Base-by-base conservation (phyloP, 371 early-diverging fungal species). In the Synchytrium microbalum region DNA sequence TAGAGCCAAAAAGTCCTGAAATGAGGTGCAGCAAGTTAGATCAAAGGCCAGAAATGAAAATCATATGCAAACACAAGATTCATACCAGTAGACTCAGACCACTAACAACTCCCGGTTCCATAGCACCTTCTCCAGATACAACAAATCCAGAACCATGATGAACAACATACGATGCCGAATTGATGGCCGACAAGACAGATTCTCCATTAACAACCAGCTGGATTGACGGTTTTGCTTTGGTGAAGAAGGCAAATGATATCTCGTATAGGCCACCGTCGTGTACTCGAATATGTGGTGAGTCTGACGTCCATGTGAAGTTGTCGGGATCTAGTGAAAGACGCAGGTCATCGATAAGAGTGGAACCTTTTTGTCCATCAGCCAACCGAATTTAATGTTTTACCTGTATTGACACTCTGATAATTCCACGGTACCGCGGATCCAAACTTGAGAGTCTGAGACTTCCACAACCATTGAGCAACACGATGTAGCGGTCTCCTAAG, bases 141-240 rank as follows among this genome's bases (percentile, higher is more conserved):
- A 76, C 68, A 54, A 68, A 65, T n/a, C 79, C 79, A 3, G 67
- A 66, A 25, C 67, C 29, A 26, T 46, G 27, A 32, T 72, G 75
- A 5, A 78, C 78, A 3, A 72, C 70, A 60, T 74, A 78, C 14
- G 72, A 66, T n/a, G 80, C 75, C 19, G 76, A 64, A 57, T 79
- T 73, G 62, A 79, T 68, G 13, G 78, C 78, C 2, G 75, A 75
- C 59, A 79, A 32, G 25, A 79, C 80, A 26, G 73, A 69, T 58
- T 79, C 80, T 27, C 76, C 78, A 60, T 79, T 77, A 29, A 79
- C 72, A 1, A 77, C 69, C 1, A 79, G 58, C 66, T 77, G 76
- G 30, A 79, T 66, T 3, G 74, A 71, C 51, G 78, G 77, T 54
- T 68, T 67, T 58, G 58, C 19, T 52, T 68, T 67, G 16, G 76